Base-by-base conservation (phyloP, 2,329 filamentous ascomycete species). In the Aspergillus sergii region DNA sequence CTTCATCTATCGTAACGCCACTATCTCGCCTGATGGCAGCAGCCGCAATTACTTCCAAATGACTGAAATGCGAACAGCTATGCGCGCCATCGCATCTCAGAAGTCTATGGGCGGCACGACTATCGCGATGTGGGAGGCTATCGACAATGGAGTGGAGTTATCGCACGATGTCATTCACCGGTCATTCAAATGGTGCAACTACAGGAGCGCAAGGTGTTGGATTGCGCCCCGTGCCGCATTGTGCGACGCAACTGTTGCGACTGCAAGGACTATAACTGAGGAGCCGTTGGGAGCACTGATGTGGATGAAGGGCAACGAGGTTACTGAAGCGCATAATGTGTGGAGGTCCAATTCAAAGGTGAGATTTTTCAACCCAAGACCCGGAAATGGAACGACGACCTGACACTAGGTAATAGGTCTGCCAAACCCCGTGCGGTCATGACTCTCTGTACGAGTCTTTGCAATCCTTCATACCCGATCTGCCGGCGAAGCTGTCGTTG, bases 11-110 rank as follows among this genome's bases (percentile, higher is more conserved):
- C 72, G 74, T 19, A 82, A 82, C 66, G 79, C 73, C 5, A 80
- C 76, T 9, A 80, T 81, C 63, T 65, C 79, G 30, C 69, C 75
- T 1, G 69, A 77, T 28, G 80, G 80, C 10, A 75, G 81, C 41
- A 79, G 77, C 50, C 73, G 79, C 6, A 77, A 82, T 61, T 82
- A 81, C 66, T 82, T 81, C 62, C 77, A 80, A 46, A 79, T 83
- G 76, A 62, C 68, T 26, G 68, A 75, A 16, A 69, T 83, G 65
- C 76, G 77, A 43, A 63, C 75, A 10, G 79, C 80, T 0, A 76
- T 82, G 64, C 79, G 81, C 60, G 79, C 81, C 4, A 78, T 82
- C 56, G 80, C 81, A 10, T 78, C 79, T 7, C 79, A 83, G 67
- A 74, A 80, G 16, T 81, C 78, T 54, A 70, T 80, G 54, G 69